Percentiles rank a stretch among this genome's conserved stretches.
Conservation (phyloP, 495 filamentous ascomycete species). For the Pseudoneurospora amorphoporcata region DNA sequence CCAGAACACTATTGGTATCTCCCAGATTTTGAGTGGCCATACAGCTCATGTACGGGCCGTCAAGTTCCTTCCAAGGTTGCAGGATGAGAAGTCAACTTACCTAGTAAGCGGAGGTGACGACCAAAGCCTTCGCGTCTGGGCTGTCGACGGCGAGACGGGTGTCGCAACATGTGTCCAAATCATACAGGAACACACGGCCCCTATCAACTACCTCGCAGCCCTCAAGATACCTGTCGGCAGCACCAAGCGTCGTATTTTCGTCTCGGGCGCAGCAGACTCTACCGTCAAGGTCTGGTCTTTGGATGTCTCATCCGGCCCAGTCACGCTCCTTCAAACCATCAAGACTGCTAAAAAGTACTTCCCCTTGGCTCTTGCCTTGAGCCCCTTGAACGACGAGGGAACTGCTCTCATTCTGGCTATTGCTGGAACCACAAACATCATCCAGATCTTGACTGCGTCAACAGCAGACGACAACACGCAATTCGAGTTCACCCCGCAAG, state of each 20-base stretch:
- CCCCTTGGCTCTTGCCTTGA: slow-evolving; percentile 63
- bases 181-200: slow-evolving; percentile 53
- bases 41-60: slow-evolving; percentile 73
- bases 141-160: slow-evolving; percentile 15
- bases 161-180: slow-evolving; percentile 32
- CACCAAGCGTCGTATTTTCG: slow-evolving; percentile 40
- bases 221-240: slow-evolving; percentile 25
- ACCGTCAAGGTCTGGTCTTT: slow-evolving; percentile 70
- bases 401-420: slow-evolving; percentile 61
- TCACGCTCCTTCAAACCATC: slow-evolving; percentile 58
- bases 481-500: slow-evolving; percentile 56
- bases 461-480: slow-evolving; percentile 18
- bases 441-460: slow-evolving; percentile 62
- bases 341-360: slow-evolving; percentile 65
- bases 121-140: slow-evolving; percentile 68
- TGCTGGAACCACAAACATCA: slow-evolving; percentile 64
- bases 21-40: slow-evolving; percentile 67
- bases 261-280: slow-evolving; percentile 68
- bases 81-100: slow-evolving; percentile 36
- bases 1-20: slow-evolving; percentile 52
- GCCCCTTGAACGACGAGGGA: slow-evolving; percentile 37
- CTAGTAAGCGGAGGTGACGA: slow-evolving; percentile 78
- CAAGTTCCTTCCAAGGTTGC: slow-evolving; percentile 55
- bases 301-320: slow-evolving; percentile 23
- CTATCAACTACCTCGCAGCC: slow-evolving; percentile 70